Evolutionary conservation across 2,329 filamentous ascomycete species (phyloP).

Genomic region (Bipolaris gigantea): DNA sequence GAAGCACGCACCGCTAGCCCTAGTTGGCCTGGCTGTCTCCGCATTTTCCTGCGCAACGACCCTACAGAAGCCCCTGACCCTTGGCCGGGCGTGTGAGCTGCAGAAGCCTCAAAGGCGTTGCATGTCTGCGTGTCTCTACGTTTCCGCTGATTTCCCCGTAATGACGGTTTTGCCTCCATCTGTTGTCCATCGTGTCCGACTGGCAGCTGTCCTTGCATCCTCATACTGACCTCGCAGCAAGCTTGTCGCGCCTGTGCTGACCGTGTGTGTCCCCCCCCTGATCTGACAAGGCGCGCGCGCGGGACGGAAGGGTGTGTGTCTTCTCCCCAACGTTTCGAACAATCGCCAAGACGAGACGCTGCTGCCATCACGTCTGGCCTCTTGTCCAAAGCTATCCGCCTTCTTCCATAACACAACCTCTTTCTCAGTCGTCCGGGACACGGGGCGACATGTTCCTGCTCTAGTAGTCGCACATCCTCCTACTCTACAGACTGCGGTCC

Average conservation of each 20-base stretch:
- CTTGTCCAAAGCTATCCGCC: conserved; percentile 20
- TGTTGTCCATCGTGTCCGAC: conserved; percentile 25
- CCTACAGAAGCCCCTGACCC: conserved; percentile 45
- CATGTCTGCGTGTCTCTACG: conserved; percentile 37
- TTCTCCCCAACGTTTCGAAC: conserved; percentile 38
- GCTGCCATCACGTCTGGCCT: conserved; percentile 29
- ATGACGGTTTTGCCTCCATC: conserved; percentile 38
- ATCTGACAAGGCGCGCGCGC: conserved; percentile 25
- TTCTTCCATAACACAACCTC: conserved; percentile 24
- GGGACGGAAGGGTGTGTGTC: conserved; percentile 31
- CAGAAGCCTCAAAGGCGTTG: conserved; percentile 49
- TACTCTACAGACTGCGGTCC: conserved; percentile 29
- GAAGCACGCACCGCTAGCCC: conserved; percentile 44
- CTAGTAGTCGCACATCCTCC: conserved; percentile 38
- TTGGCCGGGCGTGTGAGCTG: conserved; percentile 43
- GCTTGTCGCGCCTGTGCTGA: conserved; percentile 26
- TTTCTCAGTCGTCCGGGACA: conserved; percentile 35
- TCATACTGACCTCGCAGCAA: conserved; percentile 26
- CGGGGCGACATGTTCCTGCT: conserved; percentile 44
- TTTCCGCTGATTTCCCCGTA: conserved; percentile 39
- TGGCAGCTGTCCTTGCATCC: conserved; percentile 24
- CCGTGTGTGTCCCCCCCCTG: conserved; percentile 17
- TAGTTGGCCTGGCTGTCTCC: conserved; percentile 45
- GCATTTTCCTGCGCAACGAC: conserved; percentile 46
- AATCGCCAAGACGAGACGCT: conserved; percentile 35